Base-by-base conservation (phyloP, 108 stramenopile species). In the Schizochytrium sp. region DNA sequence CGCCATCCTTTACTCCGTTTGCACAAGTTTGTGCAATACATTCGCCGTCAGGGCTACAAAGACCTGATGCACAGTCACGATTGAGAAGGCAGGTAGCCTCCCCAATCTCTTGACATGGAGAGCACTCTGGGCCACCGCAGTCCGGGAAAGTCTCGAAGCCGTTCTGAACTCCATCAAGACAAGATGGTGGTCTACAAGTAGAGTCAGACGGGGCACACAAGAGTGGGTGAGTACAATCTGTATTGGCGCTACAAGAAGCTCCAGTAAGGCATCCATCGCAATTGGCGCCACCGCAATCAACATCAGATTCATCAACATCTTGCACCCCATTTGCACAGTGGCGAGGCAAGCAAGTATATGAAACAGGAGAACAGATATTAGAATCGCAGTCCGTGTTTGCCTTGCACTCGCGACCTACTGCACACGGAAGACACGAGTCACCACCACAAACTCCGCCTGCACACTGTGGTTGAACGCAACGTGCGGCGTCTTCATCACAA, bases 121-220 rank as follows among this genome's bases (percentile, higher is more conserved):
- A 55, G 72, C 89, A 89, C 38, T 89, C 46, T 17, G 55, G 55
- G 72, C 89, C 89, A 4, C 89, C 89, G 72, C 89, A 89, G 64
- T 89, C 72, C 47, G 56, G 40, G 72, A 72, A 53, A 55, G 89
- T 89, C 72, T 89, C 89, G 53, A 50, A 41, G 72, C 89, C 89
- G 49, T 89, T 57, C 50, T 72, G 89, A 3, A 89, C 45, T 3
- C 89, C 72, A 47, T 89, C 57, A 45, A 38, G 55, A 72, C 89
- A 89, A 40, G 76, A 83, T 46, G 76, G 50, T 5, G 76, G 53
- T 38, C 76, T 47, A 40, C 76, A 83, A 13, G 53, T 83, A 0
- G 50, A 10, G 2, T 83, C 76, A 0, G 76, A 47, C 50, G 76
- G 3, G 17, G 76, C 49, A 28, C 76, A 83, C 12, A 83, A 40